Conservation (phyloP, 1,139 yeast species). For the Cylindricascospora bacillispora region DNA sequence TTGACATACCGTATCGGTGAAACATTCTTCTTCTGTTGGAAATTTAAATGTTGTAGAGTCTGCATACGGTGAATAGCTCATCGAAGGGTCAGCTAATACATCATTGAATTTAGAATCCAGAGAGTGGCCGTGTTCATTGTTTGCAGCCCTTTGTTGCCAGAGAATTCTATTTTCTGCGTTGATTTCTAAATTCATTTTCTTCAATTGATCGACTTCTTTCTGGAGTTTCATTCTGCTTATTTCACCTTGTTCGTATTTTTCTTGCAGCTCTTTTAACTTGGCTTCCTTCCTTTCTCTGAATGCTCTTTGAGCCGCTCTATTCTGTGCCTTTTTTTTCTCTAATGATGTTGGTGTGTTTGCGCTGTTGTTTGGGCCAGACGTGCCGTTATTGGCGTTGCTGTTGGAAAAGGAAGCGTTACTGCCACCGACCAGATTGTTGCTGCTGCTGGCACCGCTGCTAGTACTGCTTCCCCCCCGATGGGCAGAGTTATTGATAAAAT, state of each 20-base stretch:
- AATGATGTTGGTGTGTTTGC: too few relatives aligned
- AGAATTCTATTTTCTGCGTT: slow-evolving; percentile 9
- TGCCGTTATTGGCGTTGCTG: too few relatives aligned
- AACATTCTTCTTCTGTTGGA: background rate
- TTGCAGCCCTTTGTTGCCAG: slow-evolving; percentile 4
- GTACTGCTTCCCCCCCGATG: background rate
- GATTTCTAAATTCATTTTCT: slow-evolving; percentile 8
- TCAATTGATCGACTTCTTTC: slow-evolving; percentile 4
- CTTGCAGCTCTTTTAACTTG: slow-evolving; percentile 77
- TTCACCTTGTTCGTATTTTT: slow-evolving; percentile 27
- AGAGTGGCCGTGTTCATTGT: too few relatives aligned
- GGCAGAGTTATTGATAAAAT: background rate
- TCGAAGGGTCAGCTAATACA: background rate
- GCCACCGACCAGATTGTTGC: background rate
- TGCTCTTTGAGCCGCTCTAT: slow-evolving; percentile 95
- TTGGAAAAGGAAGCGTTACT: background rate
- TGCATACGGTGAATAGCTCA: background rate
- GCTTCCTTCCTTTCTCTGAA: slow-evolving; percentile 88
- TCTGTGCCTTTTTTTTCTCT: slow-evolving; percentile 87
- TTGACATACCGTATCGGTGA: too few relatives aligned
- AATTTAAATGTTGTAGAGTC: background rate
- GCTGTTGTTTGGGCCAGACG: too few relatives aligned
- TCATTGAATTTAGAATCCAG: too few relatives aligned
- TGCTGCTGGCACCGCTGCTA: background rate
- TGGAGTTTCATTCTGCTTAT: slow-evolving; percentile 1